Base-by-base conservation (phyloP, 305 asterid genomes). In the Fraxinus ornus region DNA sequence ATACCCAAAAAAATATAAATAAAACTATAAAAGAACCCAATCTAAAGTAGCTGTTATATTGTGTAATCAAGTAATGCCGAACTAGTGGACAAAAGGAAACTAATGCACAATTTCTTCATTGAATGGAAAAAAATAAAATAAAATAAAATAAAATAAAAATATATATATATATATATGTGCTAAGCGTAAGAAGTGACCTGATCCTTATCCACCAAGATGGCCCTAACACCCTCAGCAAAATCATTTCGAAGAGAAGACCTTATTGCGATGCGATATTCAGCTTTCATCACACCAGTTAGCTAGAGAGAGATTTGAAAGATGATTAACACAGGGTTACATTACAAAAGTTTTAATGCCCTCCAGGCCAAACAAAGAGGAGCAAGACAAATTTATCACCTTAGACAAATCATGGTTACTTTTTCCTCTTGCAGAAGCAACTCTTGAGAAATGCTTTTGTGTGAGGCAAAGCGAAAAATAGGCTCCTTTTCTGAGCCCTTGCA, bases 181-280 rank as follows among this genome's bases (percentile, higher is more conserved):
- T 12, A 41, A 78, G 60, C 4, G 36, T 78, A 81, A 86, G 82
- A 33, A 86, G 78, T 91, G 39, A 95, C 99, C 98, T 93, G 97
- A 89, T 94, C 98, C 88, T 95, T 95, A 90, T 95, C 99, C 84
- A 94, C 97, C 87, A 95, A 88, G 86, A 95, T 95, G 44, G 99
- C 98, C 66, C 99, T 92, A 41, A 95, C 99, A 70, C 99, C 99
- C 91, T 95, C 99, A 7, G 87, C 72, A 82, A 95, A 95, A 90
- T 95, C 99, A 89, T 84, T 87, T 78, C 97, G 92, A 62, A 91
- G 92, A 82, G 95, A 89, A 37, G 97, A 87, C 86, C 99, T 93
- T 84, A 93, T 0, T 82, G 99, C 97, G 57, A 95, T 90, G 77
- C 97, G 91, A 82, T 94, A 94, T 84, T 95, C 99, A 44, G 90